Evolutionary conservation across 345 rosid genomes (phyloP).

Genomic region (Eutrema heterophyllum): DNA sequence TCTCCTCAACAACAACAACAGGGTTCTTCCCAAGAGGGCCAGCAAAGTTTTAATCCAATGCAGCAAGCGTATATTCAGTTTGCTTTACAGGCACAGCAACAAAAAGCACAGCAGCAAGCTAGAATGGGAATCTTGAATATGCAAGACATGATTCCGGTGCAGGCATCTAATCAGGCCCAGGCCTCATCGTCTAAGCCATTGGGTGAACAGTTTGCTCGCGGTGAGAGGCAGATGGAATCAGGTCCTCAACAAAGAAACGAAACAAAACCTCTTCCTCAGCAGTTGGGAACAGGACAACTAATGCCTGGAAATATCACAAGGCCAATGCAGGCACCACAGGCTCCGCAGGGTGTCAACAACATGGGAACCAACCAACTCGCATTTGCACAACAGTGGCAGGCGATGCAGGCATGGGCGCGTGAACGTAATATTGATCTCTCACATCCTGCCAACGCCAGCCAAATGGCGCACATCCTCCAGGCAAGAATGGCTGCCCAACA

Average conservation of each 20-base stretch:
- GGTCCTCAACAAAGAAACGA: conserved; percentile 67
- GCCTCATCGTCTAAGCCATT: conserved; percentile 74
- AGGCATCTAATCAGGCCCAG: conserved; percentile 67
- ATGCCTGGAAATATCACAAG: conserved; percentile 52
- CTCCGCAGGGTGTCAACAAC: conserved; percentile 53
- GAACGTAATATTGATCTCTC: conserved; percentile 85
- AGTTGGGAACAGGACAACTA: conserved; percentile 48
- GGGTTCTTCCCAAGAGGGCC: conserved; percentile 62
- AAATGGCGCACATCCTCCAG: conserved; percentile 82
- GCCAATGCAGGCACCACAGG: conserved; percentile 68
- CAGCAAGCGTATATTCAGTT: conserved; percentile 86
- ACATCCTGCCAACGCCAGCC: conserved; percentile 84
- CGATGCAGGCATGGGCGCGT: conserved; percentile 80
- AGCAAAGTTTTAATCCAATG: conserved; percentile 62
- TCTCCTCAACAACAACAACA: conserved; percentile 63
- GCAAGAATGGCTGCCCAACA: conserved; percentile 79
- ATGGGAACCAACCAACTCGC: conserved; percentile 63
- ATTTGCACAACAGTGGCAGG: conserved; percentile 77
- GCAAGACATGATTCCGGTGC: conserved; percentile 78
- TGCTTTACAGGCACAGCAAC: conserved; percentile 72
- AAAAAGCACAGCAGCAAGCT: conserved; percentile 76
- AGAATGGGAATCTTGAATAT: conserved; percentile 74
- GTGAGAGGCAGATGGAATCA: conserved; percentile 65
- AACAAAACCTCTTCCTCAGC: conserved; percentile 46
- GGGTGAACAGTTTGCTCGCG: conserved; percentile 56